Conservation (phyloP, 345 rosid species). For the Raphanus sativus region DNA sequence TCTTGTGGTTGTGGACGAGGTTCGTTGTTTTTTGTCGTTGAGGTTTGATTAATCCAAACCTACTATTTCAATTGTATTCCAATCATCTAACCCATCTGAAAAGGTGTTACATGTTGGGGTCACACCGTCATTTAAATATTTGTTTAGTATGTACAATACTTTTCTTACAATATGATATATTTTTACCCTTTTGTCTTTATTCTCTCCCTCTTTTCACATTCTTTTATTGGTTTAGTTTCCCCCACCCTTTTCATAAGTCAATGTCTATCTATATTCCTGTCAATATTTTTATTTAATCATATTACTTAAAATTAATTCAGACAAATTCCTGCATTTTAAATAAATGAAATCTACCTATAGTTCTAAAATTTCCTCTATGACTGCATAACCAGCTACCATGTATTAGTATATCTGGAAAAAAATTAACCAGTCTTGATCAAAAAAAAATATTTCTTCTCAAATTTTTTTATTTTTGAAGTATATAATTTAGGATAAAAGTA, state of each 20-base stretch:
- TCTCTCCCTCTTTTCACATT: slow-evolving; percentile 18
- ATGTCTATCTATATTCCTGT: slow-evolving; percentile 21
- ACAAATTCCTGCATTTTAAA: not conserved
- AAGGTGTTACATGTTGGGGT: slow-evolving; percentile 7
- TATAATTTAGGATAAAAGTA: not conserved
- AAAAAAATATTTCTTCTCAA: too few species aligned
- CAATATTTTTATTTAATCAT: not conserved
- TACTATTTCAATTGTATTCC: slow-evolving; percentile 20
- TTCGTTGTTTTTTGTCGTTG: not conserved
- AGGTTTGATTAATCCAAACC: slow-evolving; percentile 20
- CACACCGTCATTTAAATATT: not conserved
- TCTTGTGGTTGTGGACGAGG: slow-evolving; percentile 28
- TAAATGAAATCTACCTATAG: not conserved
- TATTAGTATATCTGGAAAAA: not conserved
- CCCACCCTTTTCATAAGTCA: slow-evolving; percentile 27
- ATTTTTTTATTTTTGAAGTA: not conserved
- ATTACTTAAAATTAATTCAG: not conserved
- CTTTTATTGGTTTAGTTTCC: slow-evolving; percentile 22
- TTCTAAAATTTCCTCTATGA: not conserved
- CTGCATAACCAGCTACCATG: not conserved
- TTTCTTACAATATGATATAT: slow-evolving; percentile 14
- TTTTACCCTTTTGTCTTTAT: slow-evolving; percentile 36
- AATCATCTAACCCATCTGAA: slow-evolving; percentile 28
- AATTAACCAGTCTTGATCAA: not conserved
- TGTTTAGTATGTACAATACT: not conserved